Percentiles rank a stretch among this genome's conserved stretches.
Evolutionary conservation across 2,329 filamentous ascomycete genomes (phyloP).

Genomic region (Trichoderma sp.): DNA sequence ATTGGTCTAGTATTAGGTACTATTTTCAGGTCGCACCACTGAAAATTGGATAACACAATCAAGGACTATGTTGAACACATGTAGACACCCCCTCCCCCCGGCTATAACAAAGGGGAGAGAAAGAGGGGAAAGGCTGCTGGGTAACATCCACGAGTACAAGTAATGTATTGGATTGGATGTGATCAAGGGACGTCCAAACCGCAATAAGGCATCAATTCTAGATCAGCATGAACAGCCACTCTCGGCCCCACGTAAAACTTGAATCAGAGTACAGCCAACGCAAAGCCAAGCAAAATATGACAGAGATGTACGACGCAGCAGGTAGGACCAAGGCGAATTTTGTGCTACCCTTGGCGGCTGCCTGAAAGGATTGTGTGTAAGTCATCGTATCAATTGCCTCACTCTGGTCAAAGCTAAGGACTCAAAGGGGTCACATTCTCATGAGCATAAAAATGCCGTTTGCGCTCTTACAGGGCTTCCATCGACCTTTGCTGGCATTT

Average conservation of each 20-base stretch:
- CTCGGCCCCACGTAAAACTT: not conserved
- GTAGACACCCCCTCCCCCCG: too few species aligned
- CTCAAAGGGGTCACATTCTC: not conserved
- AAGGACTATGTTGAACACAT: too few species aligned
- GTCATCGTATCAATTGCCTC: not conserved
- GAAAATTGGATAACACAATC: too few species aligned
- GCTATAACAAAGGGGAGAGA: too few species aligned
- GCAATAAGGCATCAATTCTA: not conserved
- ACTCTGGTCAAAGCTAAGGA: not conserved
- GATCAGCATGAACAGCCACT: fast-evolving
- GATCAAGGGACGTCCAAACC: too few species aligned
- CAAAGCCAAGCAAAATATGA: not conserved
- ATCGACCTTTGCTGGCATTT: not conserved
- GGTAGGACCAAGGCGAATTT: not conserved
- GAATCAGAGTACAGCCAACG: not conserved
- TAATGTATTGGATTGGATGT: too few species aligned
- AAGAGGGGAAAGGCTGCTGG: too few species aligned
- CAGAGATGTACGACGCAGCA: not conserved
- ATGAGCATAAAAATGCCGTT: not conserved
- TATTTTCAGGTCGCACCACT: too few species aligned
- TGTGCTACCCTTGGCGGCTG: not conserved
- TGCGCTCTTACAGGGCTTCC: too few species aligned
- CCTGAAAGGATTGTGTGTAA: not conserved
- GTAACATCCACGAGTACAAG: too few species aligned
- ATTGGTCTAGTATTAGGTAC: too few species aligned